Percentiles rank a stretch among this genome's conserved stretches.
Conservation (phyloP, 768 basidiomycete genomes). For the Rickenella mellea region DNA sequence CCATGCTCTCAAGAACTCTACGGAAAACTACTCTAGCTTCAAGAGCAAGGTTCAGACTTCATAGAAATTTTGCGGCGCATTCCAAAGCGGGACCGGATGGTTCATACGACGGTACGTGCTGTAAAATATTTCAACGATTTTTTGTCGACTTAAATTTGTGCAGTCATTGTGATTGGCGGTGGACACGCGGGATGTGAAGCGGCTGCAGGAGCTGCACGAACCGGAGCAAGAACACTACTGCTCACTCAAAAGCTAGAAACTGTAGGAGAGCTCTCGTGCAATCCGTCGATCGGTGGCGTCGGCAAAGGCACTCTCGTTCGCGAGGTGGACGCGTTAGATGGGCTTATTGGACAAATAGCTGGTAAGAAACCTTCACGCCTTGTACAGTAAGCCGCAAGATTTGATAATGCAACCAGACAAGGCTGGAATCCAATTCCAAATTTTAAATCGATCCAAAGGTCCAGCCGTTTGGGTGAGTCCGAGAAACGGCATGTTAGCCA, state of each 20-base stretch:
- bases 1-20: too few relatives aligned
- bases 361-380: conserved; percentile 34
- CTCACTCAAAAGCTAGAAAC: conserved; percentile 77
- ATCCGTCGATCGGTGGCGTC: conserved; percentile 86
- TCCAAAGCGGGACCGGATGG: too few relatives aligned
- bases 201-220: conserved; percentile 75
- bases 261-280: conserved; percentile 81
- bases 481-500: too few relatives aligned
- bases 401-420: conserved; percentile 40
- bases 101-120: conserved; percentile 13
- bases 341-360: conserved; percentile 73
- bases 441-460: conserved; percentile 79
- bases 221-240: conserved; percentile 72
- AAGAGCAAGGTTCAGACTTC: too few relatives aligned
- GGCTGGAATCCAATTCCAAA: conserved; percentile 83
- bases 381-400: background rate
- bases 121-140: too few relatives aligned
- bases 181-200: conserved; percentile 94
- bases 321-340: conserved; percentile 87
- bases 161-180: conserved; percentile 58
- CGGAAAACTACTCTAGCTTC: too few relatives aligned
- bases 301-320: conserved; percentile 89
- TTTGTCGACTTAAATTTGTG: conserved; percentile 1
- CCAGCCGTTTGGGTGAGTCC: conserved; percentile 79
- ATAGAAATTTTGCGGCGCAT: too few relatives aligned